Base-by-base conservation (phyloP, 306 rosid genomes). In the Lablab purpureus region DNA sequence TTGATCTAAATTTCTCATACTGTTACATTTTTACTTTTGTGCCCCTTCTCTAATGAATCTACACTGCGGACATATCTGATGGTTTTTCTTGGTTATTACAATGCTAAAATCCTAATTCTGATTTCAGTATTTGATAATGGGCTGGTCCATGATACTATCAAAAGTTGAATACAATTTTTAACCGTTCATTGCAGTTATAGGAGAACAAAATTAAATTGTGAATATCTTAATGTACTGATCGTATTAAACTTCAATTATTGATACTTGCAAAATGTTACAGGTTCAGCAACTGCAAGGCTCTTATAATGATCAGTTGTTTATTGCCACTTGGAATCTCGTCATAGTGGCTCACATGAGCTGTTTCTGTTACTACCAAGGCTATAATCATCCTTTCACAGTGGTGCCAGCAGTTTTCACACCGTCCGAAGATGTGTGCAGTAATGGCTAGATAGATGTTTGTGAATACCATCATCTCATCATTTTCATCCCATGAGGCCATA, bases 241-340 rank as follows among this genome's bases (percentile, higher is more conserved):
- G 50, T 82, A 21, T 65, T 34, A 45, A 77, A 30, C 66, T 30
- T 56, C 73, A 83, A 73, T 73, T 75, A 70, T 70, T 80, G 80
- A 84, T 14, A 32, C 71, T 54, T 60, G 60, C 66, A 75, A 52
- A 59, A 40, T 21, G 25, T 75, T 69, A 41, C 55, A 47, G 55
- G 21, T 63, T 58, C 78, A 49, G 65, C 55, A 49, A 34, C 52
- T 50, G 54, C 54, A 27, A 66, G 56, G 36, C 68, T 28, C 59
- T 23, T 60, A 37, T 82, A 64, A 67, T 66, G 72, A 47, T n/a
- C 19, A 45, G 49, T 32, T 58, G 32, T 47, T 41, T n/a, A 60
- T 36, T 37, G 75, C 43, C 75, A 54, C 68, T 1, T 15, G 74
- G 47, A 52, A 67, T 63, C 43, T 71, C 34, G 51, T 71, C 75